Evolutionary conservation across 2,329 filamentous ascomycete species (phyloP), one percentile per base, ranked within the genome.

Genomic region (Ceratocystis smalleyi): DNA sequence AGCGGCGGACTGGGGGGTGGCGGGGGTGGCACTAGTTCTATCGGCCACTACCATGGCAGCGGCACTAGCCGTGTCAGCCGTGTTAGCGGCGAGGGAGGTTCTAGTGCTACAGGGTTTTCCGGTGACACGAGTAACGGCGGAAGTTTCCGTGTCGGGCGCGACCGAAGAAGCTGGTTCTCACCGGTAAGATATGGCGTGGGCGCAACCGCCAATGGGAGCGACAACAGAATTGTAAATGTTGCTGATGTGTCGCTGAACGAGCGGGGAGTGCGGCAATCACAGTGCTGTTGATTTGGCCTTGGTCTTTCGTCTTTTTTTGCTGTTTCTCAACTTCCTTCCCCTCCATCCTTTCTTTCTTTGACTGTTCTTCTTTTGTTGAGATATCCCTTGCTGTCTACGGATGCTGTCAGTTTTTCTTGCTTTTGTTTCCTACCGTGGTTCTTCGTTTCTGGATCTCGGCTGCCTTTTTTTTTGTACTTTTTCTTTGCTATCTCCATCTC

Each of bases 131-230:
- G 40, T 47, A 59, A 51, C 22, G 49, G 54, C n/a, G 76, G 76
- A 8, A 83, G 81, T 69, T 83, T 84, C 69, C 76, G 82, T 59
- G 77, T 84, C 17, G 81, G 81, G 6, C 75, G 80, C 62, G 82
- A 84, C 69, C 72, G 82, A 47, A 73, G 81, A 54, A 83, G 81
- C 71, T 84, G 82, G 82, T 83, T 84, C 68, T 78, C 79, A 1
- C 79, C 80, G 35, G 35, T 12, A 15, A 12, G 35, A 40, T 40
- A 15, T 40, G 35, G 35, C 35, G 10, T 40, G 35, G 35, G 35
- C 3, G 3, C 35, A 40, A 15, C 35, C 0, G 74, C 71, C 0
- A 83, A 83, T 69, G 78, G 78, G 27, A 10, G 49, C 47, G 51
- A 55, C 10, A 35, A 30, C 10, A 79, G 80, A 1, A 75, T 78